These are phyloP conservation scores for Trichocomaceae sp. DNA, from an alignment of 2,329 filamentous ascomycete genomes.

Conservation along the genomic window DNA sequence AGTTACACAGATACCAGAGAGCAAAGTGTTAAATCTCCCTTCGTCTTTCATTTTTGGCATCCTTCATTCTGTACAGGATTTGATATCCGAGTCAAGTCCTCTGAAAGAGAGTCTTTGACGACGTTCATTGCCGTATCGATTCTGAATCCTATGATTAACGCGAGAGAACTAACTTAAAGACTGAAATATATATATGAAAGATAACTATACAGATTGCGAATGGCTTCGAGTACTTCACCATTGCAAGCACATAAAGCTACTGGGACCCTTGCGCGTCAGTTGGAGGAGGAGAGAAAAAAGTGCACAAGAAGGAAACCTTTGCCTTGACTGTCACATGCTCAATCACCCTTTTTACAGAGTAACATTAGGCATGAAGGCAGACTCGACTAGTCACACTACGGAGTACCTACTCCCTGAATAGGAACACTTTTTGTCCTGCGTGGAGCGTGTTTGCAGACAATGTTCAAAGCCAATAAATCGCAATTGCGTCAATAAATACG, in stretches of 20 bases:
- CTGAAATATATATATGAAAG: background rate
- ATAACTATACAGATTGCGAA: background rate
- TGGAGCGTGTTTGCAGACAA: too few species aligned
- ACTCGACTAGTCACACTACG: background rate
- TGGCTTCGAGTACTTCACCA: background rate
- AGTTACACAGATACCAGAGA: background rate
- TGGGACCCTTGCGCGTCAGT: background rate
- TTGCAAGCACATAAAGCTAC: background rate
- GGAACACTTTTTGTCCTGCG: too few species aligned
- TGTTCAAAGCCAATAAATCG: too few species aligned
- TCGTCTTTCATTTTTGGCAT: background rate
- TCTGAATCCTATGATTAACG: background rate
- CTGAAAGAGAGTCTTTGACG: too few species aligned
- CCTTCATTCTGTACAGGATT: too few species aligned
- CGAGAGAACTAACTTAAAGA: background rate
- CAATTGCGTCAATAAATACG: background rate
- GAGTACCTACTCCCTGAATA: too few species aligned
- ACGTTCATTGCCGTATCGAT: background rate
- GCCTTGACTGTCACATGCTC: background rate
- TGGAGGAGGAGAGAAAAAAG: background rate
- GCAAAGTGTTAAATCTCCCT: background rate
- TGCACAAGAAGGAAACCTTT: background rate
- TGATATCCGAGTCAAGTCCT: too few species aligned
- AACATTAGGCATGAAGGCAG: background rate
- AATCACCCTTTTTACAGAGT: background rate